Evolutionary conservation across 192 early-diverging fungal genomes (phyloP).

Genomic region (Phycomyces nitens): DNA sequence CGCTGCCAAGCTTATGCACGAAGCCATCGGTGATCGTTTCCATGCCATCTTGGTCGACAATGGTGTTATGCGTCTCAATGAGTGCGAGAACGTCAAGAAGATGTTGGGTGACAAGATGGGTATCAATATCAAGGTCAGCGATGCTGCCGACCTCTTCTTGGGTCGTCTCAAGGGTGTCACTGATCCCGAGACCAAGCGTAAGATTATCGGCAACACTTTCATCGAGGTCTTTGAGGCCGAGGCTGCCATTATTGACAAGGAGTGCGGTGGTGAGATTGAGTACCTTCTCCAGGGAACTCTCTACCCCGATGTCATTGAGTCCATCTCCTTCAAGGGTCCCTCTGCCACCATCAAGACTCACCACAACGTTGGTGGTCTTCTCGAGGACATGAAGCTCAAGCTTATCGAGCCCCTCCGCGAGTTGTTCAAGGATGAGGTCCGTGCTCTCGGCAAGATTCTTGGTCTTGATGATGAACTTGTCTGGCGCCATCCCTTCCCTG

Average conservation of each 20-base stretch:
- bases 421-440: slow-evolving; percentile 99
- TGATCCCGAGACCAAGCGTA: slow-evolving; percentile 96
- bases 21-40: slow-evolving; percentile 98
- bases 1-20: slow-evolving; percentile 93
- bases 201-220: slow-evolving; percentile 99
- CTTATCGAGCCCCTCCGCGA: slow-evolving; percentile 97
- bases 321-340: slow-evolving; percentile 98
- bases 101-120: slow-evolving; percentile 85
- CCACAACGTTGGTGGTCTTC: slow-evolving; percentile 97
- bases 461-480: slow-evolving; percentile 90
- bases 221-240: slow-evolving; percentile 97
- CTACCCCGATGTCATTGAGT: slow-evolving; percentile 99
- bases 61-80: slow-evolving; percentile 97
- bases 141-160: slow-evolving; percentile 83
- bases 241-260: slow-evolving; percentile 84
- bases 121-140: slow-evolving; percentile 93
- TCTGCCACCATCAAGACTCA: slow-evolving; percentile 98
- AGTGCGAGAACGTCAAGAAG: slow-evolving; percentile 83
- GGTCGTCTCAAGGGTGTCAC: slow-evolving; percentile 84
- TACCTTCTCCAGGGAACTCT: slow-evolving; percentile 96
- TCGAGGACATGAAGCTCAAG: slow-evolving; percentile 96
- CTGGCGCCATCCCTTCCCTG: slow-evolving; percentile 99
- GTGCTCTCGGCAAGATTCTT: slow-evolving; percentile 88
- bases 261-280: slow-evolving; percentile 81
- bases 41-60: slow-evolving; percentile 98